These are phyloP conservation scores for Prunella vulgaris DNA, from an alignment of 257 asterid species.

Conservation along the genomic window DNA sequence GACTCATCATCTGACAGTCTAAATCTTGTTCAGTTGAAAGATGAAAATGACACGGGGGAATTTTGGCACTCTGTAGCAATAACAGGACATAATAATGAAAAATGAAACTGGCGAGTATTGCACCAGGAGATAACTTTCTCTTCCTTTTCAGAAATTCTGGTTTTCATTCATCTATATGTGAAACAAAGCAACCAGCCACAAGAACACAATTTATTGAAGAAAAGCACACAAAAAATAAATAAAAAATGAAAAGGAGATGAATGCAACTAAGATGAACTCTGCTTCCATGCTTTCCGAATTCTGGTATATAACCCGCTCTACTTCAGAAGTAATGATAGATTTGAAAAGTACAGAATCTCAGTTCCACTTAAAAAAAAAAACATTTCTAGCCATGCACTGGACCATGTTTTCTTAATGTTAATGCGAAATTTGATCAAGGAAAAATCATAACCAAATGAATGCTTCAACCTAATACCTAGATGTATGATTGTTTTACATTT, in stretches of 20 bases:
- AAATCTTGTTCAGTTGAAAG: neutral
- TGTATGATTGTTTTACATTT: neutral
- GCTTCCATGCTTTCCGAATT: neutral
- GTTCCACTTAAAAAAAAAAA: too few relatives aligned
- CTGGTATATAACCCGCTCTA: neutral
- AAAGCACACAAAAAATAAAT: neutral
- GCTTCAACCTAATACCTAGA: neutral
- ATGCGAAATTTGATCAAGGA: neutral
- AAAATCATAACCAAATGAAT: neutral
- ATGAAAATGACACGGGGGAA: neutral
- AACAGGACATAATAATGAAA: too few relatives aligned
- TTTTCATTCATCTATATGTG: neutral
- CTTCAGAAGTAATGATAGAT: neutral
- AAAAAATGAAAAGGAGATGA: neutral
- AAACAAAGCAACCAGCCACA: slow-evolving; percentile 10
- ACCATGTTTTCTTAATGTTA: neutral
- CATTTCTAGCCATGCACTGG: neutral
- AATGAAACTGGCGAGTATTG: neutral
- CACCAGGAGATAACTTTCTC: neutral
- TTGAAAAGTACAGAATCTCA: too few relatives aligned
- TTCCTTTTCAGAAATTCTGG: neutral
- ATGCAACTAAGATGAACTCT: neutral
- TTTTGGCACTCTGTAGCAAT: neutral
- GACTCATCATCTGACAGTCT: neutral
- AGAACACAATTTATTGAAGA: neutral